A percentile compares a stretch with the other conserved stretches of the same genome.
Conservation (phyloP, 352 stramenopile species). For the Phytopythium litorale region DNA sequence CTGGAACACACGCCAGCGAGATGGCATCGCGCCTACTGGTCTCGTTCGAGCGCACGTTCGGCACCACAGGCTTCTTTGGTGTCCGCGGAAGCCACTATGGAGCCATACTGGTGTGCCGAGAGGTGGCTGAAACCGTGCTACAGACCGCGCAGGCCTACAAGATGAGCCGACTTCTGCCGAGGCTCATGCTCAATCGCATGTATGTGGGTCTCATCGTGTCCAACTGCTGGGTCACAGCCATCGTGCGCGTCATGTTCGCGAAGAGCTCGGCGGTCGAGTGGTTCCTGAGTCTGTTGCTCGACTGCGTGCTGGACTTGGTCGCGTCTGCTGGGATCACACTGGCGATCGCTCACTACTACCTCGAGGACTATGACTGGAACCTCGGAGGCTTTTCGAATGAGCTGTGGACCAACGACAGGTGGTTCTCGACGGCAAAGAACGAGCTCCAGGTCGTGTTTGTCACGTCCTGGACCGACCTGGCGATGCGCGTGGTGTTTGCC, state of each 20-base stretch:
- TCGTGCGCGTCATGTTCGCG: conserved; percentile 19
- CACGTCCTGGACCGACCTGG: conserved; percentile 20
- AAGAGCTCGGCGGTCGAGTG: conserved; percentile 15
- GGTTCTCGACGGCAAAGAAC: conserved; percentile 7
- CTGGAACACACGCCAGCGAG: not conserved
- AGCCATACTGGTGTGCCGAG: conserved; percentile 16
- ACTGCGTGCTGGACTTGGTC: conserved; percentile 35
- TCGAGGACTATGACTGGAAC: conserved; percentile 7
- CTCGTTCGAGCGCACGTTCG: conserved; percentile 5
- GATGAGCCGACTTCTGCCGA: conserved; percentile 18
- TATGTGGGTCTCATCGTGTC: conserved; percentile 14
- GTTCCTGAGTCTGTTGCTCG: conserved; percentile 24
- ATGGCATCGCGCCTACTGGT: not conserved
- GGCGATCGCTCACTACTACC: not conserved
- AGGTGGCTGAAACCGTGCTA: conserved; percentile 24
- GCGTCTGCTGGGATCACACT: conserved; percentile 25
- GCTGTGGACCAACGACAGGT: conserved; percentile 1
- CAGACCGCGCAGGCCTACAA: conserved; percentile 28
- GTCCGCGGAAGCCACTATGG: conserved; percentile 16
- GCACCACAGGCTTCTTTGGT: conserved; percentile 9
- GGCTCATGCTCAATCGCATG: conserved; percentile 12
- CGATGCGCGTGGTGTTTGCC: conserved; percentile 13
- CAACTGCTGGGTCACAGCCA: conserved; percentile 30
- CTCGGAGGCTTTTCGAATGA: conserved; percentile 3
- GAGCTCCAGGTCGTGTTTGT: conserved; percentile 23